Conservation (phyloP, 2,329 filamentous ascomycete genomes). For the Ceratocystis smalleyi region DNA sequence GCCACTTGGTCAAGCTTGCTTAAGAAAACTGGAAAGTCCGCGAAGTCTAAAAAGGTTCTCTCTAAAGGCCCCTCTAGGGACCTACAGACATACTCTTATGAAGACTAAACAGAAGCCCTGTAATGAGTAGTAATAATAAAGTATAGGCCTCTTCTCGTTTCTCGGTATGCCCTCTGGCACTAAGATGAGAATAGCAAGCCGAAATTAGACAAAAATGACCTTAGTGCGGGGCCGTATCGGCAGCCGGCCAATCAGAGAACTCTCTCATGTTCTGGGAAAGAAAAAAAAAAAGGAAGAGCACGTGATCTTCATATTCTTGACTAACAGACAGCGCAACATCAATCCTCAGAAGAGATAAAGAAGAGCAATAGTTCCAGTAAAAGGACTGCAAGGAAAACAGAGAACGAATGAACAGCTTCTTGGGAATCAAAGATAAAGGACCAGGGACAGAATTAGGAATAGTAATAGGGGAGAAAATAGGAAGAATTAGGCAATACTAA, state of each 20-base stretch:
- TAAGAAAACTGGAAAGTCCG: too few relatives aligned
- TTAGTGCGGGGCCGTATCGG: conserved; percentile 18
- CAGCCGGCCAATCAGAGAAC: conserved; percentile 27
- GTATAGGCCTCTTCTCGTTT: too few relatives aligned
- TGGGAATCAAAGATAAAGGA: too few relatives aligned
- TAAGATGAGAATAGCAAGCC: conserved; percentile 3
- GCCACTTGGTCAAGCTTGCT: too few relatives aligned
- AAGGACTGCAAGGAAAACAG: neutral
- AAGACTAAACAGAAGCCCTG: neutral
- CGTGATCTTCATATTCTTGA: too few relatives aligned
- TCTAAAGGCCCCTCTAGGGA: neutral
- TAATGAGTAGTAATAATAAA: too few relatives aligned
- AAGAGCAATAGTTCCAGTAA: neutral
- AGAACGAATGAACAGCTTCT: too few relatives aligned
- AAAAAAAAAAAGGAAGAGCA: neutral
- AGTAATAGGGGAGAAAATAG: conserved; percentile 18
- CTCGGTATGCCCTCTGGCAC: conserved; percentile 2
- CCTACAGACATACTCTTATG: neutral
- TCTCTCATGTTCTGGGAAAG: conserved; percentile 18
- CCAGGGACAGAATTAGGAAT: too few relatives aligned
- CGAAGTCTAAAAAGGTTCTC: too few relatives aligned
- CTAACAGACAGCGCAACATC: too few relatives aligned
- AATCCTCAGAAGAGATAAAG: too few relatives aligned
- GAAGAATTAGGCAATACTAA: conserved; percentile 67
- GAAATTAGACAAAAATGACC: neutral